Evolutionary conservation across 2,329 filamentous ascomycete genomes (phyloP), one percentile per base, ranked within the genome.

Genomic region (Ceratocystis colombiana): DNA sequence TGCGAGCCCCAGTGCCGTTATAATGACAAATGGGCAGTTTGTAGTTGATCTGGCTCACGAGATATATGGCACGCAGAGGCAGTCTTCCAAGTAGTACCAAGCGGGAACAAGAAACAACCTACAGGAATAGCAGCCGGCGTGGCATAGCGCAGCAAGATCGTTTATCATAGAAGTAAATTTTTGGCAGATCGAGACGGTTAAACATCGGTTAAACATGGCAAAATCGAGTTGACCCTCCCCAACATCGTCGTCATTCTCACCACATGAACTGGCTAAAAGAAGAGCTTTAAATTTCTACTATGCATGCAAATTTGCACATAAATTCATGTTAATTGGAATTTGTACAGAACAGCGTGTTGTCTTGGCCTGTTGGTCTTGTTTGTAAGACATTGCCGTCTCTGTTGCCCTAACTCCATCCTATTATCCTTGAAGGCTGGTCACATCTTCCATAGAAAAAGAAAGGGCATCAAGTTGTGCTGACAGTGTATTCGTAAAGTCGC

Each of bases 161-260:
- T 10, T 41, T 28, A 25, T 63, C 59, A 66, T 59, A 68, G 63
- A 37, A 66, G 68, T 45, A 65, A 68, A 68, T 68, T 69, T 68
- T 68, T 68, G 65, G 65, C 63, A 64, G 67, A 68, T 25, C 22
- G 48, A 28, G 5, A 41, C 33, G 68, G 66, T 25, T 68, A 67
- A 68, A 69, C 48, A 41, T 12, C 53, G 65, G 69, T 25, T 67
- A 68, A 68, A 69, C 62, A 50, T 61, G 28, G 12, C 28, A 37
- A 30, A 59, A 3, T 37, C 25, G 20, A n/a, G 17, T 10, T 48
- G 45, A n/a, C n/a, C 17, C 5, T 48, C 46, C 20, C 17, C 46
- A n/a, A 22, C 46, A 22, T 22, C 20, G 46, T 22, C 46, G 46
- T 22, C 20, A 10, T 53, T 25, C 22, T 28, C 55, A 59, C 33